Evolutionary conservation across 2,329 filamentous ascomycete species (phyloP), one percentile per base, ranked within the genome.

Genomic region (Fusarium abutilonis): DNA sequence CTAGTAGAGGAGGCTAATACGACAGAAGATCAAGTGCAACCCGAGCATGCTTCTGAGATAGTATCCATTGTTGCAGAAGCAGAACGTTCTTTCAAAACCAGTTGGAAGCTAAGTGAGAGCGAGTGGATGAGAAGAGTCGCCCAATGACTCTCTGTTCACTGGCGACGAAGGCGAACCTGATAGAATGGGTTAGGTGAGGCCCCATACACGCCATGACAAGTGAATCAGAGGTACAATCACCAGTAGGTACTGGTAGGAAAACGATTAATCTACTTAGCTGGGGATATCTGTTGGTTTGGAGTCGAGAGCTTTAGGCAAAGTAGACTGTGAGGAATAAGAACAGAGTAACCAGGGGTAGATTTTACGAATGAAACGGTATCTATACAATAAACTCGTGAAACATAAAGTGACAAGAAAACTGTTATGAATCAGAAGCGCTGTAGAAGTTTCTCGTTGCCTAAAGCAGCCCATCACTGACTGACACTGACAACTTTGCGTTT

Each of bases 61-160:
- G 9, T 19, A 13, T 44, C 40, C 9, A 50, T 39, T 26, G 29
- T 29, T 32, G 23, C 19, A n/a, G 53, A 58, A 45, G 29, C 39
- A 23, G 56, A 53, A 13, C 9, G n/a, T 21, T 61, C 50, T 4
- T 64, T 57, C 31, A 56, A 41, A 36, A 50, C 43, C 31, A 23
- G 42, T 11, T 64, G 55, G 55, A 56, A 45, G n/a, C 15, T 68
- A 32, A 64, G 51, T 15, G 65, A 68, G n/a, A 52, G 50, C n/a
- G 54, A 63, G 29, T 68, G 59, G 64, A 61, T 51, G 49, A 60
- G 46, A 32, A 23, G 39, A 14, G 39, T 15, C 15, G 10, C 6
- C n/a, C 42, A 9, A 28, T 50, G 5, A 28, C 19, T 15, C 23
- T 15, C 8, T 26, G 10, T 28, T 17, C 4, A 48, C 8, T 6